Evolutionary conservation across 495 filamentous ascomycete genomes (phyloP).

Genomic region (Friedmanniomyces simplex): DNA sequence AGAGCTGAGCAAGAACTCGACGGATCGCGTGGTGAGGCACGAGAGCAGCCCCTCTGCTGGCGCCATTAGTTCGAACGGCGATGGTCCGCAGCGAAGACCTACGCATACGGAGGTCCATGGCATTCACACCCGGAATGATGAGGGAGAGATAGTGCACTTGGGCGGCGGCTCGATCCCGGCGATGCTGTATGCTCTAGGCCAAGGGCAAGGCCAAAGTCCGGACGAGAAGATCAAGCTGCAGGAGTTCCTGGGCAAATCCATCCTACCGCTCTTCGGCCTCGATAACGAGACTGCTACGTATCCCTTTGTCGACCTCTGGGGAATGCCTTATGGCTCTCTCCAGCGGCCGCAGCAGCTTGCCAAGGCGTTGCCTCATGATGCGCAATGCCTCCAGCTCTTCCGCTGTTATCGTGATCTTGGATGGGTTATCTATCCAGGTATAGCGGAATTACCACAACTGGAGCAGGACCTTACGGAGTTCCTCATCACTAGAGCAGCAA

Average conservation of each 20-base stretch:
- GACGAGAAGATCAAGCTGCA: slow-evolving; percentile 32
- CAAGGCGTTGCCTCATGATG: slow-evolving; percentile 57
- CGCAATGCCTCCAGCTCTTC: slow-evolving; percentile 59
- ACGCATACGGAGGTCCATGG: slow-evolving; percentile 27
- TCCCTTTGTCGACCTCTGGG: slow-evolving; percentile 59
- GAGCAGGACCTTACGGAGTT: slow-evolving; percentile 57
- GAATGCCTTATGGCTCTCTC: slow-evolving; percentile 53
- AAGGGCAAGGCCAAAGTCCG: slow-evolving; percentile 38
- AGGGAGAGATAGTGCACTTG: slow-evolving; percentile 45
- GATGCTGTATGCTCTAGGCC: slow-evolving; percentile 54
- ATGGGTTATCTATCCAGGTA: slow-evolving; percentile 68
- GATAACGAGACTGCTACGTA: slow-evolving; percentile 76
- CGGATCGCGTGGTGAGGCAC: slow-evolving; percentile 8
- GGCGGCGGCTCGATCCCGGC: slow-evolving; percentile 50
- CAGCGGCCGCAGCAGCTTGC: slow-evolving; percentile 60
- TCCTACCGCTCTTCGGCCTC: slow-evolving; percentile 69
- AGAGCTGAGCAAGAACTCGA: slow-evolving; percentile 23
- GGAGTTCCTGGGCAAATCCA: slow-evolving; percentile 58
- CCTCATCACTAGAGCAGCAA: slow-evolving; percentile 51
- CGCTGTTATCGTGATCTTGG: slow-evolving; percentile 65
- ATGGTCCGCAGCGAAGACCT: not conserved
- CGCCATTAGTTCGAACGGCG: slow-evolving; percentile 5
- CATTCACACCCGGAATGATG: slow-evolving; percentile 44
- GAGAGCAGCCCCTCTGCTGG: slow-evolving; percentile 21
- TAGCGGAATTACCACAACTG: slow-evolving; percentile 57